Conservation (phyloP, 257 asterid species). For the Ajuga chamaepitys region DNA sequence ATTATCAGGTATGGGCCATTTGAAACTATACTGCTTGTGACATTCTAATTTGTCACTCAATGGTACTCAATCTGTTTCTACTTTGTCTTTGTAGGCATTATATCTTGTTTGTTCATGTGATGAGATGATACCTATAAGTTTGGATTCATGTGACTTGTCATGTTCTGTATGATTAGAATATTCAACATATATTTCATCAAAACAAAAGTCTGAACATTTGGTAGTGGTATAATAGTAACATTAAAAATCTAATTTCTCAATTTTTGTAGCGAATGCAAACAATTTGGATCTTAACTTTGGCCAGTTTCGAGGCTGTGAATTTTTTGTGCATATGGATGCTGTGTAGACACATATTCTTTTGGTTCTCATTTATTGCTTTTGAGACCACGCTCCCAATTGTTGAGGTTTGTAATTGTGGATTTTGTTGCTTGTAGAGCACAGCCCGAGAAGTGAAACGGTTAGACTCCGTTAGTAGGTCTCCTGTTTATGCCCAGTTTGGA, state of each 20-base stretch:
- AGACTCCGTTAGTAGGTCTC: constrained; percentile 86
- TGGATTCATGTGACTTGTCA: neutral
- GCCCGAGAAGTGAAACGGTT: constrained; percentile 96
- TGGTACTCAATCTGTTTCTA: neutral
- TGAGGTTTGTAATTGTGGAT: neutral
- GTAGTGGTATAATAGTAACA: constrained; percentile 2
- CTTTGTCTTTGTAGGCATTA: neutral
- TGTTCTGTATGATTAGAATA: neutral
- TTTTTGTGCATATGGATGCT: neutral
- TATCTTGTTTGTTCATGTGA: neutral
- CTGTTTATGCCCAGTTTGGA: constrained; percentile 97
- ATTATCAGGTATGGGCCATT: constrained; percentile 68
- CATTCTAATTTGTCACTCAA: neutral
- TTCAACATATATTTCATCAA: too few relatives aligned
- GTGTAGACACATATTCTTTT: neutral
- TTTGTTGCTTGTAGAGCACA: constrained; percentile 60
- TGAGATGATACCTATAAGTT: neutral
- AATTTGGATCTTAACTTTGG: neutral
- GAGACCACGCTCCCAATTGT: neutral
- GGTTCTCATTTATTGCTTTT: constrained; percentile 6
- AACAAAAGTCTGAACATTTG: too few relatives aligned
- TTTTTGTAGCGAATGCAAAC: neutral
- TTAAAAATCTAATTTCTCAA: neutral
- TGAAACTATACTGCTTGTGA: neutral
- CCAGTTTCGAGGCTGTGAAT: neutral